Evolutionary conservation across 768 basidiomycete genomes (phyloP).

Genomic region (Pholiota molesta): DNA sequence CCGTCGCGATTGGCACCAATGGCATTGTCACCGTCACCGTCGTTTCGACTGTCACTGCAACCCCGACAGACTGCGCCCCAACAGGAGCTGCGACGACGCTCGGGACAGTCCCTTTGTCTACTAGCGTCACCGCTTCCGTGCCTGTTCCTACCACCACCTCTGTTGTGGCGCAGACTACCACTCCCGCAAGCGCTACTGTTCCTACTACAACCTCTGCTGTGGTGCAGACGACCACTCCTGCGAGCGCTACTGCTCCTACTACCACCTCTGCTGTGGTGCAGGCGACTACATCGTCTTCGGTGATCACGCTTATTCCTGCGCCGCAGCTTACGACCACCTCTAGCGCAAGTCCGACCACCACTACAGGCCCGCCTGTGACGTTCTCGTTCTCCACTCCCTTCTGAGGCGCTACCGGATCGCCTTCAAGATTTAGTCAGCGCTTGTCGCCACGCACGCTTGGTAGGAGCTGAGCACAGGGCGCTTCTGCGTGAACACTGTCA

Average conservation of each 20-base stretch:
- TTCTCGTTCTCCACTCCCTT: neutral
- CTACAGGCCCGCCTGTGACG: neutral
- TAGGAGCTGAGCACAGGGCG: neutral
- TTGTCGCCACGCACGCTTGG: neutral
- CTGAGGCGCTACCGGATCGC: neutral
- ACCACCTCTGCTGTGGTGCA: neutral
- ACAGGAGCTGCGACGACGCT: conserved; percentile 7
- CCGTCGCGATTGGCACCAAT: conserved; percentile 33
- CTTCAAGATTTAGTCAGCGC: too few relatives aligned
- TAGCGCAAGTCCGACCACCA: neutral
- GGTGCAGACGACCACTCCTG: too few relatives aligned
- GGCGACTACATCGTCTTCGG: neutral
- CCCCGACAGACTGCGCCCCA: conserved; percentile 24
- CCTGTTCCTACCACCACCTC: conserved; percentile 4
- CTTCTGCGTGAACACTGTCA: neutral
- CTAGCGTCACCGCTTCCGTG: conserved; percentile 8
- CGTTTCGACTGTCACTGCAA: conserved; percentile 30
- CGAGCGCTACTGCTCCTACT: conserved; percentile 2
- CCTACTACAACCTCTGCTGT: neutral
- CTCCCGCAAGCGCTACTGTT: conserved; percentile 7
- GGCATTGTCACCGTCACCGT: conserved; percentile 40
- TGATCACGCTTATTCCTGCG: conserved; percentile 2
- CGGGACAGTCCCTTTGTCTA: conserved; percentile 8
- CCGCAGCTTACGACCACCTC: neutral
- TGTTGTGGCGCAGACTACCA: too few relatives aligned